These are phyloP conservation scores for Phytophthora crassamura DNA, from an alignment of 352 stramenopile genomes.

Conservation along the genomic window DNA sequence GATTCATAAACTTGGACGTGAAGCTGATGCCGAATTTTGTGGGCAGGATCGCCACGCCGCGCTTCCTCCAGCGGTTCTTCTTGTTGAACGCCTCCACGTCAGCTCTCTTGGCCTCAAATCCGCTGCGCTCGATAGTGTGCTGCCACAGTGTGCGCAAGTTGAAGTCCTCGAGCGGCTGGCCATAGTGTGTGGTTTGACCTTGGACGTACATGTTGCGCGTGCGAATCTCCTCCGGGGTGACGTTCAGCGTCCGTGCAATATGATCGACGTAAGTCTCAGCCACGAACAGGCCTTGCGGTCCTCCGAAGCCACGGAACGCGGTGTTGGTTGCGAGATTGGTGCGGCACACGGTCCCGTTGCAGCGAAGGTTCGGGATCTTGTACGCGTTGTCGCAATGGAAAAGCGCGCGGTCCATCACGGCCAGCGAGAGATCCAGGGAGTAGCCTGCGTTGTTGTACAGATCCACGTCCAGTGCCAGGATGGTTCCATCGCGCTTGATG, in stretches of 20 bases:
- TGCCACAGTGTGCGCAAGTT: constrained; percentile 91
- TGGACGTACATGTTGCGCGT: constrained; percentile 93
- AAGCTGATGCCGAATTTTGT: constrained; percentile 97
- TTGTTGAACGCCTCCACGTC: constrained; percentile 91
- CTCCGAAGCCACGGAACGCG: constrained; percentile 96
- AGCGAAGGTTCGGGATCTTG: constrained; percentile 92
- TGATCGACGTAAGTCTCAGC: constrained; percentile 96
- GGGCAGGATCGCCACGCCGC: constrained; percentile 86
- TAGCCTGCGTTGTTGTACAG: constrained; percentile 96
- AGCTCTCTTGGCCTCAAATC: constrained; percentile 70
- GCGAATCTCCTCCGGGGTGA: constrained; percentile 77
- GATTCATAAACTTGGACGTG: constrained; percentile 98
- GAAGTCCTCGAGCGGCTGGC: constrained; percentile 92
- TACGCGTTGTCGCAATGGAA: constrained; percentile 97
- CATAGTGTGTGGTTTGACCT: constrained; percentile 93
- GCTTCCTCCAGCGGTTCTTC: constrained; percentile 92
- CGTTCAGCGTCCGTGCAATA: constrained; percentile 85
- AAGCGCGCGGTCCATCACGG: constrained; percentile 95
- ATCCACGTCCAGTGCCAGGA: constrained; percentile 91
- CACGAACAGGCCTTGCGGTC: constrained; percentile 92
- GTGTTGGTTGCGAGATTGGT: constrained; percentile 96
- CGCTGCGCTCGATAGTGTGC: constrained; percentile 67
- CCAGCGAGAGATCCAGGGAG: constrained; percentile 94
- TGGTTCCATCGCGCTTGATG: constrained; percentile 79
- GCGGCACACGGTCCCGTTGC: constrained; percentile 91